Conservation (phyloP, 345 rosid genomes). For the Aegle marmelos region DNA sequence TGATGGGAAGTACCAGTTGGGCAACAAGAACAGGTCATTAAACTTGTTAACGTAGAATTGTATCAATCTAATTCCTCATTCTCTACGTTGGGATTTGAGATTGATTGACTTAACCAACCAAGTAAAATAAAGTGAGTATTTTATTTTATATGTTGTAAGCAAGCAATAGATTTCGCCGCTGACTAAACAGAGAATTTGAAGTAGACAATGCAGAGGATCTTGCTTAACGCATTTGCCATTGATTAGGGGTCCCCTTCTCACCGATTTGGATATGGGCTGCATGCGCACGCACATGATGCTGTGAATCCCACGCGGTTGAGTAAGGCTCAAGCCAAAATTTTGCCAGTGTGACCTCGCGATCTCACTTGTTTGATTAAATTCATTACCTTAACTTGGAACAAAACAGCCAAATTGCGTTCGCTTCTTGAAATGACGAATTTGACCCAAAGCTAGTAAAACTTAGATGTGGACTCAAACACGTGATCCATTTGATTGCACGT, state of each 20-base stretch:
- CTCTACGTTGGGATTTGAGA: conserved; percentile 29
- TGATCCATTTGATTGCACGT: conserved; percentile 18
- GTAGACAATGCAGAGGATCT: conserved; percentile 45
- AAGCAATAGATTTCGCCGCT: not conserved
- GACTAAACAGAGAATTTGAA: conserved; percentile 22
- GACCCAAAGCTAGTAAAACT: not conserved
- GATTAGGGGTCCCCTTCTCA: conserved; percentile 8
- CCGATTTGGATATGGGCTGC: conserved; percentile 21
- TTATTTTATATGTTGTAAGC: no score
- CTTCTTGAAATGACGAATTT: not conserved
- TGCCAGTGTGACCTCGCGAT: not conserved
- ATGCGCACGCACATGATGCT: conserved; percentile 32
- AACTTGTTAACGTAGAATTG: conserved; percentile 29
- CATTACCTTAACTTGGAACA: not conserved
- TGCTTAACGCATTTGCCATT: conserved; percentile 55
- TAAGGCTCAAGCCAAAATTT: conserved; percentile 28
- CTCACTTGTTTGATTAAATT: not conserved
- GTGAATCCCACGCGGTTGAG: conserved; percentile 19
- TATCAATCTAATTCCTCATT: conserved; percentile 25
- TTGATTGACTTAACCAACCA: not conserved
- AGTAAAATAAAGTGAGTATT: not conserved
- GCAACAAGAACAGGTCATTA: conserved; percentile 5
- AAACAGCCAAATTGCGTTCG: conserved; percentile 11
- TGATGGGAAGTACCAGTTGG: not conserved
- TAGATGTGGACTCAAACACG: not conserved